Conservation (phyloP, 805 yeast genomes). For the Pichia exigua region DNA sequence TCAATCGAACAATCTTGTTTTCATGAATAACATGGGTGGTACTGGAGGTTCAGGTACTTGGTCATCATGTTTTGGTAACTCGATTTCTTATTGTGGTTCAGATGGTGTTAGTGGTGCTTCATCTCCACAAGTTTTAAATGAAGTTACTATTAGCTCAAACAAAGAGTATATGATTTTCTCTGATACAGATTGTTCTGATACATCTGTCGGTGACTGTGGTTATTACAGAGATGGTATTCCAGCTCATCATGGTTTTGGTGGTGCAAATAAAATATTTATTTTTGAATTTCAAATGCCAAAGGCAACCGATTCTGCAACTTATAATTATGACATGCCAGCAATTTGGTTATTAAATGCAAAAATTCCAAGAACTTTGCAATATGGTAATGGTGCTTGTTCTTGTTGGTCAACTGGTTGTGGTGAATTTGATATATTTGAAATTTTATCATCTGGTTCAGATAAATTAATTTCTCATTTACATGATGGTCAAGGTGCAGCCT, state of each 20-base stretch:
- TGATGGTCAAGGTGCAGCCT: conserved; percentile 65
- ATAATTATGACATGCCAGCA: conserved; percentile 81
- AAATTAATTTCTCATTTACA: conserved; percentile 78
- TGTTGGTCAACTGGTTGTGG: conserved; percentile 99
- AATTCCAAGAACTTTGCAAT: conserved; percentile 89
- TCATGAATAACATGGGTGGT: conserved; percentile 87
- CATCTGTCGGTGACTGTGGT: conserved; percentile 60
- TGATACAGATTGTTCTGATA: conserved; percentile 47
- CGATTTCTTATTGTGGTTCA: conserved; percentile 73
- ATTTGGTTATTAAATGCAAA: conserved; percentile 65
- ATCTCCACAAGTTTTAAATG: conserved; percentile 58
- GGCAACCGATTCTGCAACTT: conserved; percentile 33
- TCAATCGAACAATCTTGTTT: conserved; percentile 60
- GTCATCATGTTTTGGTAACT: conserved; percentile 84
- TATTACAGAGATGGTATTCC: conserved; percentile 80
- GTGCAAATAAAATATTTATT: conserved; percentile 75
- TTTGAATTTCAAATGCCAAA: conserved; percentile 94
- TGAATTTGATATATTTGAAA: conserved; percentile 92
- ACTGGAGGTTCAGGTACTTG: conserved; percentile 78
- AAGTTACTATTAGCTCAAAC: conserved; percentile 63
- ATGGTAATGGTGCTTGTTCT: conserved; percentile 78
- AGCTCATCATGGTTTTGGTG: conserved; percentile 92
- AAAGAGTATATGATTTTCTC: conserved; percentile 80
- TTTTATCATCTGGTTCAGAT: conserved; percentile 66
- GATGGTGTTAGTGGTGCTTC: conserved; percentile 73